Base-by-base conservation (phyloP, 441 rosid species). In the Sinapis alba region DNA sequence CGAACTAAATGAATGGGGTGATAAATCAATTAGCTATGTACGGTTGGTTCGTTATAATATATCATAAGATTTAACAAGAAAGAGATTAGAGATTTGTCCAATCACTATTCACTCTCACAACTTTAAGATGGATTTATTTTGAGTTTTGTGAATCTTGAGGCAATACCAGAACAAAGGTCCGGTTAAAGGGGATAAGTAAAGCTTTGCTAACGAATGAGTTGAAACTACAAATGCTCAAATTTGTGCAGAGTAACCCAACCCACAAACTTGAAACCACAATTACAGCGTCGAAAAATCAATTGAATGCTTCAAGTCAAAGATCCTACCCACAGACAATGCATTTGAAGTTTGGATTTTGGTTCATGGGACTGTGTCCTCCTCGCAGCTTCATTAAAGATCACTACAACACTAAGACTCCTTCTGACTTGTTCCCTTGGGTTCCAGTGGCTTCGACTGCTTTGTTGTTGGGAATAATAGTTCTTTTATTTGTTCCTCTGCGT, bases 401-500 rank as follows among this genome's bases (percentile, higher is more conserved):
- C 64, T 62, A 30, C 30, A 16, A n/a, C 28, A 62, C 74, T 34
- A 79, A 51, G 60, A 62, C 62, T 86, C 90, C 54, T 82, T 89
- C 79, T 82, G 86, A 72, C 77, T 85, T 21, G 89, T 74, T 57
- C 68, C 86, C 78, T 76, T 83, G 67, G 69, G 76, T 77, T 78
- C 79, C 11, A 58, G 83, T 19, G 75, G 65, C 76, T 74, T 86
- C 18, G 50, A 75, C 75, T 7, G 74, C 72, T 71, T 3, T 57
- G 41, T 21, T 18, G 73, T 79, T 74, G 81, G 84, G 81, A 93
- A 90, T 61, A 96, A 75, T 27, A 96, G 68, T 78, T 91, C 88
- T 53, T 86, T 89, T 7, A 96, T 78, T 68, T 89, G 95, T 79
- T 83, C 84, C 86, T 93, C 97, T 3, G 97, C 98, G 23, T 88